A percentile compares a stretch with the other conserved stretches of the same genome.
Conservation (phyloP, 75 land plant species). For the Cunninghamia lanceolata region DNA sequence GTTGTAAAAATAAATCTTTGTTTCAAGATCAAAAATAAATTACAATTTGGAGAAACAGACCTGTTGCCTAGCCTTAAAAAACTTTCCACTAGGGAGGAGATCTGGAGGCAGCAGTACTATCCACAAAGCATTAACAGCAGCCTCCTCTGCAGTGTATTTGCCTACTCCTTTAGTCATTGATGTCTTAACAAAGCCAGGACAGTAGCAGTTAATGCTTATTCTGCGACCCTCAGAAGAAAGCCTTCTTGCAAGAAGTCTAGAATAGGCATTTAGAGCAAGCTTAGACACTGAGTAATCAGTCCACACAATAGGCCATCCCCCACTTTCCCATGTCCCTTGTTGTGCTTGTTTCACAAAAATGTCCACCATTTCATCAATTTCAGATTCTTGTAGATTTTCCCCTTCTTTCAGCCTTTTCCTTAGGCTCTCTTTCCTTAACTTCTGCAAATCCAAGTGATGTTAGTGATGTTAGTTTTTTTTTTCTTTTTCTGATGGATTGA, state of each 20-base stretch:
- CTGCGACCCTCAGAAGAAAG: conserved; percentile 1
- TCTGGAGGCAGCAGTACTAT: conserved; percentile 52
- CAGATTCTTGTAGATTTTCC: conserved; percentile 32
- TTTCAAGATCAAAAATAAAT: too few species aligned
- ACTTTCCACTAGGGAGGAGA: conserved; percentile 55
- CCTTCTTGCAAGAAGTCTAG: conserved; percentile 50
- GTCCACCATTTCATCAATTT: conserved; percentile 53
- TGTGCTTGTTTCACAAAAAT: conserved; percentile 50
- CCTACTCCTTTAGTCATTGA: conserved; percentile 65
- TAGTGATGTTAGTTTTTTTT: neutral
- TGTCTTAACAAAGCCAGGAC: conserved; percentile 81
- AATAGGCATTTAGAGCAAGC: conserved; percentile 78
- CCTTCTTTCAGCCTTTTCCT: conserved; percentile 35
- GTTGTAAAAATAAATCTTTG: too few species aligned
- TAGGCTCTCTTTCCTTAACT: conserved; percentile 40
- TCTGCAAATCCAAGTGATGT: conserved; percentile 34
- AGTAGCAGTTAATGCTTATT: conserved; percentile 60
- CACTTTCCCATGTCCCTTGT: conserved; percentile 38
- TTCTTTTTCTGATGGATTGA: neutral
- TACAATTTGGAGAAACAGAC: neutral
- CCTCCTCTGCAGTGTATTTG: conserved; percentile 50
- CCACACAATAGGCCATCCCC: conserved; percentile 75
- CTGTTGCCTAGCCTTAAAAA: conserved; percentile 21
- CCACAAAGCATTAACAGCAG: conserved; percentile 41
- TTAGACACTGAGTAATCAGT: conserved; percentile 77